Conservation (phyloP, 2,329 filamentous ascomycete species). For the Pseudonectria foliicola region DNA sequence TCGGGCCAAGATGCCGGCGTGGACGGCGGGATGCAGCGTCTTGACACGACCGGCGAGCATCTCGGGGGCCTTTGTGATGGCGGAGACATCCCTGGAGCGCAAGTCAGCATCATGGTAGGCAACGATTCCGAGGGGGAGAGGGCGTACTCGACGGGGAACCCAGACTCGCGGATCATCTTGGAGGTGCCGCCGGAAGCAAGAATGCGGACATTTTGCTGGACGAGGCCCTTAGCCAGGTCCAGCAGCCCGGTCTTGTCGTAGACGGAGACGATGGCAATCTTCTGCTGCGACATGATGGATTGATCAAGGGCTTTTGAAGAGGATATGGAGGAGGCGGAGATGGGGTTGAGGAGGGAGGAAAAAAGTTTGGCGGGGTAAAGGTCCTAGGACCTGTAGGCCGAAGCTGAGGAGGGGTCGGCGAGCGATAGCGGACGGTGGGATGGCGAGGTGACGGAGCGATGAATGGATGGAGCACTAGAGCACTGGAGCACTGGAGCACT, state of each 20-base stretch:
- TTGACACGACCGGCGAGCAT: conserved; percentile 84
- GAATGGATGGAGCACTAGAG: no score
- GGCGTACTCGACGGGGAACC: conserved; percentile 84
- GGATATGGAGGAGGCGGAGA: conserved; percentile 3
- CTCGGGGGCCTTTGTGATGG: conserved; percentile 93
- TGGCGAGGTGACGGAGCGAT: no score
- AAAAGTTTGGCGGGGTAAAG: conserved; percentile 25
- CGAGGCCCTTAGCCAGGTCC: conserved; percentile 84
- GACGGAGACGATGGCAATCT: conserved; percentile 88
- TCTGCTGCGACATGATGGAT: conserved; percentile 38
- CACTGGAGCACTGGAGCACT: no score
- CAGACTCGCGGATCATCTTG: conserved; percentile 93
- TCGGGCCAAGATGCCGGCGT: conserved; percentile 85
- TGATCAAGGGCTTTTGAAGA: conserved; percentile 6
- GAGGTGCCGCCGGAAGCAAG: conserved; percentile 93
- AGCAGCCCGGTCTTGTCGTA: conserved; percentile 97
- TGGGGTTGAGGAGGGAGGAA: conserved; percentile 7
- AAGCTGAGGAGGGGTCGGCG: no score
- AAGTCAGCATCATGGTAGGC: conserved; percentile 4
- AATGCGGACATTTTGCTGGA: conserved; percentile 83
- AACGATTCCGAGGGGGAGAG: not conserved
- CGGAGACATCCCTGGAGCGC: conserved; percentile 74
- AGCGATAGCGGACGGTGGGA: no score
- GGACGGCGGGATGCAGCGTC: conserved; percentile 92
- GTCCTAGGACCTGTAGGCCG: no score